These are phyloP conservation scores for Lasiodiplodia theobromae DNA, from an alignment of 2,329 filamentous ascomycete species.

Conservation along the genomic window DNA sequence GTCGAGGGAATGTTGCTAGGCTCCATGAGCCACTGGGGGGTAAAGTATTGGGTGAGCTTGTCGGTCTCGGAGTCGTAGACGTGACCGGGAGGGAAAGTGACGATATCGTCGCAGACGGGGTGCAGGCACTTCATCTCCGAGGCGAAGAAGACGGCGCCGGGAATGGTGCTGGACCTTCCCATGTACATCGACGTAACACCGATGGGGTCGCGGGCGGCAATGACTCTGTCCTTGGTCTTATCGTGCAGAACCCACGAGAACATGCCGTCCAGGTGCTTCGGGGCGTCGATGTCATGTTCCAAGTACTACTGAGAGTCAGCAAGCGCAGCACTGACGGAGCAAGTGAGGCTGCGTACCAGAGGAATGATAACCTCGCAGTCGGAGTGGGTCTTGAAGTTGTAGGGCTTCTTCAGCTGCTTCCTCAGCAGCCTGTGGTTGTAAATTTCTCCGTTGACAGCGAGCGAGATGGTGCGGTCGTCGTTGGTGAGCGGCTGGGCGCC, in stretches of 20 bases:
- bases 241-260: constrained; percentile 99
- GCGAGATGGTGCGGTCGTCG: constrained; percentile 83
- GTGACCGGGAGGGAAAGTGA: constrained; percentile 93
- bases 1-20: constrained; percentile 76
- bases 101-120: constrained; percentile 93
- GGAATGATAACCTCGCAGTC: constrained; percentile 99
- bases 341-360: constrained; percentile 67
- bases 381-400: constrained; percentile 98
- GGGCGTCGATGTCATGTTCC: constrained; percentile 89
- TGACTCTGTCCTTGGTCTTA: constrained; percentile 88
- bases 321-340: not conserved
- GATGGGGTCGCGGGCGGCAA: constrained; percentile 95
- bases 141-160: constrained; percentile 89
- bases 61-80: constrained; percentile 94
- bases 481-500: constrained; percentile 96
- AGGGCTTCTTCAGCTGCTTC: constrained; percentile 81
- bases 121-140: constrained; percentile 95
- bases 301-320: constrained; percentile 71
- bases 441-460: constrained; percentile 99
- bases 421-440: constrained; percentile 98
- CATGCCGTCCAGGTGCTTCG: constrained; percentile 96
- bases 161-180: constrained; percentile 82
- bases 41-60: constrained; percentile 84
- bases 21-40: constrained; percentile 89
- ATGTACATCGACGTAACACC: constrained; percentile 98